phyloP scores from a whole-genome alignment of 495 filamentous ascomycete species.

The Jackrogersella multiformis region DNA sequence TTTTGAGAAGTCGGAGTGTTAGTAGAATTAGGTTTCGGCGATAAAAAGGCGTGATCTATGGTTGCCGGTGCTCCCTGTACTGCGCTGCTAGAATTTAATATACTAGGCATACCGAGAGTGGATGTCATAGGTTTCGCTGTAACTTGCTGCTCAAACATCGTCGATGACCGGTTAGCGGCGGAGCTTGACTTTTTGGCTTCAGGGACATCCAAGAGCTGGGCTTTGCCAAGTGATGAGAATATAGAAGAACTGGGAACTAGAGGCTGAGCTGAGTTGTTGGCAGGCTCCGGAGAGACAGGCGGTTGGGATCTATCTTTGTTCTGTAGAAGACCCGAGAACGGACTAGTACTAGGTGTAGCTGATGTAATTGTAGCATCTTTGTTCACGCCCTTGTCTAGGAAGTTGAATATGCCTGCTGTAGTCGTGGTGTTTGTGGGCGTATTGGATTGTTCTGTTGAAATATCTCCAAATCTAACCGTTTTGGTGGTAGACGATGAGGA shows the following conservation, averaged over 20 bases:
- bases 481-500: background rate
- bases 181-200: background rate
- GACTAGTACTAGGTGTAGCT: background rate
- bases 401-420: background rate
- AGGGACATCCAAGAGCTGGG: background rate
- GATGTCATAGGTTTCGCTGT: background rate
- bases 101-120: background rate
- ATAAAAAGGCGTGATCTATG: background rate
- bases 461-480: constrained; percentile 12
- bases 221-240: background rate
- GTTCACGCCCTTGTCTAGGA: background rate
- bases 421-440: background rate
- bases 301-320: constrained; percentile 14
- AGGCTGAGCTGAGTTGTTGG: constrained; percentile 3
- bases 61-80: background rate
- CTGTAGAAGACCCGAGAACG: background rate
- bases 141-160: background rate
- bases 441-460: background rate
- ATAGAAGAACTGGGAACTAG: background rate
- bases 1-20: background rate
- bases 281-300: background rate
- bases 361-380: constrained; percentile 9
- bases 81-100: background rate
- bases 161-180: background rate
- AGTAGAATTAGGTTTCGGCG: background rate